Evolutionary conservation across 2,329 filamentous ascomycete genomes (phyloP), one percentile per base, ranked within the genome.

Genomic region (Salinomyces thailandicus): DNA sequence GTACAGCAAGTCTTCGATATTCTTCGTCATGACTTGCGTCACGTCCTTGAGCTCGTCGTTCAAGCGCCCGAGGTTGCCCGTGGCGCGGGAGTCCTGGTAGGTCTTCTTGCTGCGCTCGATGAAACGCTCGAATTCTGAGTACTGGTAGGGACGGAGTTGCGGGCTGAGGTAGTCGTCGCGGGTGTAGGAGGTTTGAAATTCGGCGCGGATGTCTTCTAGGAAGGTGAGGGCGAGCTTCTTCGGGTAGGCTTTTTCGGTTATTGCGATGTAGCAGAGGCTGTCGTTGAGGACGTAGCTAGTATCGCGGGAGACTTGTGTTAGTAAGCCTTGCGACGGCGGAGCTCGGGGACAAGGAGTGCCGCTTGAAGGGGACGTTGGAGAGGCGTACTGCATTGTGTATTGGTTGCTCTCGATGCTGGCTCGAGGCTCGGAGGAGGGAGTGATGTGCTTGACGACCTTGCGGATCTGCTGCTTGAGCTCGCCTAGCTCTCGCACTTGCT

Each of bases 11-110:
- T 98, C 91, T 69, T 98, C 91, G 50, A 98, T 96, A 62, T 98
- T 98, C 75, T 96, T 96, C 38, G 87, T 96, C 93, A 98, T 98
- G 57, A 98, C 87, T 66, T 95, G 87, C 1, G 91, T 96, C 37
- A 98, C 93, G 63, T 96, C 91, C 60, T 87, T 81, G 48, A 98
- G 75, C 71, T 98, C 93, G 57, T 95, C 85, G 58, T 98, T 96
- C 48, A 98, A 71, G 64, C 89, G 86, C 62, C 93, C 85, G 39
- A 98, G 75, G 63, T 96, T 96, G 64, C 87, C 83, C 11, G 84
- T 77, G 12, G 91, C 91, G 47, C 91, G 79, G 37, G 82, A 78
- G 62, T 98, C 91, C 52, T 91, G 84, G 64, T 98, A 98, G 18
- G 87, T 86, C 52, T 86, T 81, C 65, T 89, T 91, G 27, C 87